These are phyloP conservation scores for Solanum pinnatisectum DNA, from an alignment of 257 asterid genomes.

Conservation along the genomic window DNA sequence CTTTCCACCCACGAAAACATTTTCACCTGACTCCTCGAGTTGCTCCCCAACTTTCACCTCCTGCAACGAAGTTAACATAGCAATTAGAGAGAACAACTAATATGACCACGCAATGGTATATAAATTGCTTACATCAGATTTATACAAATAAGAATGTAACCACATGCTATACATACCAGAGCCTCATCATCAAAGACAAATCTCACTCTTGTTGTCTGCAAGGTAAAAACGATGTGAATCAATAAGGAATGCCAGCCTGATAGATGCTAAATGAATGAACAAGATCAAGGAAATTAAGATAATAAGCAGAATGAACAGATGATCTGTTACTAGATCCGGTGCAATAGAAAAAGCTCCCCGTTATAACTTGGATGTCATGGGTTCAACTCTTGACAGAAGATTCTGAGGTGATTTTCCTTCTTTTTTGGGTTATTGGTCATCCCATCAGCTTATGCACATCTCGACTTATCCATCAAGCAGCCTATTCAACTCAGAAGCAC, in stretches of 20 bases:
- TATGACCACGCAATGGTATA: not conserved
- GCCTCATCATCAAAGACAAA: conserved; percentile 74
- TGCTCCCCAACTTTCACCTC: conserved; percentile 82
- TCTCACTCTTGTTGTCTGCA: conserved; percentile 84
- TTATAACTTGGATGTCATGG: not conserved
- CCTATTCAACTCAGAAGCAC: not conserved
- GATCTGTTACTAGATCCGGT: not conserved
- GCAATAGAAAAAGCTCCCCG: not conserved
- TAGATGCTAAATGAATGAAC: not conserved
- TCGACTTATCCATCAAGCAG: not conserved
- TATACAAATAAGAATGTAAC: not conserved
- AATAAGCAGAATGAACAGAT: not conserved
- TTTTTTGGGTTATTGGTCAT: not conserved
- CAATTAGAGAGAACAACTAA: not conserved
- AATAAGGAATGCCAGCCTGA: not conserved
- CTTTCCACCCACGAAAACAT: conserved; percentile 86
- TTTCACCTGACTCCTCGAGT: conserved; percentile 82
- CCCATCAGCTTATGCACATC: not conserved
- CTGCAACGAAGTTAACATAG: conserved; percentile 26
- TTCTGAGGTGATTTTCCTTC: not conserved
- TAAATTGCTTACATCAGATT: not conserved
- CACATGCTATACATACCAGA: conserved; percentile 34
- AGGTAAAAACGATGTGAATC: not conserved
- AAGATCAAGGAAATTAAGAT: not conserved
- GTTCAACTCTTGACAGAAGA: not conserved